phyloP scores from a whole-genome alignment of 495 filamentous ascomycete species.

The Staphylotrichum longicolle region DNA sequence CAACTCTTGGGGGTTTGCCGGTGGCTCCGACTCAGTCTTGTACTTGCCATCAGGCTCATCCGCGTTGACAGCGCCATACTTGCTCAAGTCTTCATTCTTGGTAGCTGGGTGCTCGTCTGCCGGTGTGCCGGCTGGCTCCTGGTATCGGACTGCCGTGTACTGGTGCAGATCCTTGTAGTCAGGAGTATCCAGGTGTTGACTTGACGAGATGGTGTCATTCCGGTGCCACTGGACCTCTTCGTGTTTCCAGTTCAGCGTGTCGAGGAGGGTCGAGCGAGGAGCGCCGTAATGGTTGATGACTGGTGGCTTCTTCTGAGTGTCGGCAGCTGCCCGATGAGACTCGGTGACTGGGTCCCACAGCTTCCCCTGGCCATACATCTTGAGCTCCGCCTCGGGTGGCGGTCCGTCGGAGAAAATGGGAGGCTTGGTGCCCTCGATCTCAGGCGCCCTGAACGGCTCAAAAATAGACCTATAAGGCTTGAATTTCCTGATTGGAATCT shows the following conservation, averaged over 20 bases:
- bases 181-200: not conserved
- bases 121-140: slow-evolving; percentile 29
- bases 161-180: slow-evolving; percentile 32
- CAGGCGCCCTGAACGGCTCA: slow-evolving; percentile 26
- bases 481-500: slow-evolving; percentile 38
- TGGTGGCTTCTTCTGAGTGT: not conserved
- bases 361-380: slow-evolving; percentile 35
- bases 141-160: slow-evolving; percentile 27
- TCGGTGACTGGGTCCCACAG: slow-evolving; percentile 17
- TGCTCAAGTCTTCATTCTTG: slow-evolving; percentile 18
- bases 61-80: slow-evolving; percentile 6
- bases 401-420: slow-evolving; percentile 38
- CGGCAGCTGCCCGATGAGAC: not conserved
- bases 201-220: slow-evolving; percentile 18
- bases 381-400: slow-evolving; percentile 40
- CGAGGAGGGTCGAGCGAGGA: slow-evolving; percentile 5
- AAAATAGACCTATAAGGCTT: slow-evolving; percentile 43
- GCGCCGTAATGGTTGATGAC: slow-evolving; percentile 23
- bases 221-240: slow-evolving; percentile 30
- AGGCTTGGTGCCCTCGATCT: slow-evolving; percentile 15
- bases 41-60: slow-evolving; percentile 18
- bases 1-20: slow-evolving; percentile 1
- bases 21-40: slow-evolving; percentile 5
- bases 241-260: slow-evolving; percentile 20
- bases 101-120: slow-evolving; percentile 3